Base-by-base conservation (phyloP, 768 basidiomycete genomes). In the Mycena sanguinolenta region DNA sequence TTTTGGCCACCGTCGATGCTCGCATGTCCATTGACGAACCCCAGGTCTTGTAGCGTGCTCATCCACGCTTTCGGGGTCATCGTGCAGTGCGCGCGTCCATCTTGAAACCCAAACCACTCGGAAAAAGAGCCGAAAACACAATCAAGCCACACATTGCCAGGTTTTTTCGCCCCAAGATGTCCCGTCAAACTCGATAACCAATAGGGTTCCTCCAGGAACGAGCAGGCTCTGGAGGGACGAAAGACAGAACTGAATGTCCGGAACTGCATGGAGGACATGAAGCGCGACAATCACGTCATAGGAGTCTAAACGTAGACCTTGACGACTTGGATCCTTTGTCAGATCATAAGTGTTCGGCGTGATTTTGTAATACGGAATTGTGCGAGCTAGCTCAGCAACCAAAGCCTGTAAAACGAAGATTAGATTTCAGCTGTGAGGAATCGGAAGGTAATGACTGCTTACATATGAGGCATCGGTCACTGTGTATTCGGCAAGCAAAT, bases 81-180 rank as follows among this genome's bases (percentile, higher is more conserved):
- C 5, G 60, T 57, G 54, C 67, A 68, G 44, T 68, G 67, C 2
- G 7, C 19, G 12, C 67, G 67, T 3, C 54, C 59, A 19, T 68
- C 67, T 6, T 32, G 2, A 13, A 32, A 68, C 0, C 53, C 67
- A 34, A 68, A 68, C 67, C 67, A 68, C 16, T 68, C 67, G 6
- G 52, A n/a, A 53, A 68, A 68, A 14, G 59, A 62, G 19, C 67
- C 67, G 17, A 68, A 68, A 19, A 68, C 14, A 27, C 52, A 68
- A 21, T 68, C 67, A 9, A 46, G 28, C 67, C 67, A 68, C n/a
- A 62, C 32, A 27, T 53, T 68, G n/a, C 19, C 67, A 59, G 14
- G n/a, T 4, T 9, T 21, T 55, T 2, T 36, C 54, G 10, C 0
- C 46, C 67, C 67, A 68, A 0, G 67, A 17, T 1, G 59, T 62